Conservation (phyloP, 805 yeast genomes). For the Kodamaea jinghongensis region DNA sequence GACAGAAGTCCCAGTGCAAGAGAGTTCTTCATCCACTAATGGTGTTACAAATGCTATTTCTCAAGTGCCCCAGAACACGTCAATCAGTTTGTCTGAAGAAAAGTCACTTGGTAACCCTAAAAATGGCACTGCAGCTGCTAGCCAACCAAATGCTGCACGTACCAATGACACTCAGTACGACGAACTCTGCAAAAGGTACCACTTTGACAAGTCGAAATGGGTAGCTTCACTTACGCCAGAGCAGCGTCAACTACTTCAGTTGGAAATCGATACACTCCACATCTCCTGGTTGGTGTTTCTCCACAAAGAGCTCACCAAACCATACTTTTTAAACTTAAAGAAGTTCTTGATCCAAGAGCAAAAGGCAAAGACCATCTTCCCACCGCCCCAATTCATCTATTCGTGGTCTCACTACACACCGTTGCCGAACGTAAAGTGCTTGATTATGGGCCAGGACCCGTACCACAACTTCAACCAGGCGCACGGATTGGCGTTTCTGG, state of each 20-base stretch:
- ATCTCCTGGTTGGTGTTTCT: conserved; percentile 74
- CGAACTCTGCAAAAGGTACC: conserved; percentile 12
- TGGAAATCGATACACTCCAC: conserved; percentile 72
- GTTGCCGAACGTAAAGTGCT: conserved; percentile 64
- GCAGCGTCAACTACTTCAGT: conserved; percentile 47
- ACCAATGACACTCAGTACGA: conserved; percentile 1
- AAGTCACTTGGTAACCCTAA: too few species aligned
- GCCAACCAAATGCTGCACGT: too few species aligned
- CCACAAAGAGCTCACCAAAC: conserved; percentile 72
- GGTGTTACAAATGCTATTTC: too few species aligned
- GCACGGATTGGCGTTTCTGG: conserved; percentile 94
- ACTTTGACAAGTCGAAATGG: conserved; percentile 55
- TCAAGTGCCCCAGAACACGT: too few species aligned
- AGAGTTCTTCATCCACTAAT: not conserved
- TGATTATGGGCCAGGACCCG: conserved; percentile 94
- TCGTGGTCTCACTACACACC: conserved; percentile 93
- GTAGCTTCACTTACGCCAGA: conserved; percentile 45
- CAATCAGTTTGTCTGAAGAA: too few species aligned
- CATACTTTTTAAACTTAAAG: conserved; percentile 77
- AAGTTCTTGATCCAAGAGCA: conserved; percentile 53
- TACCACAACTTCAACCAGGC: conserved; percentile 93
- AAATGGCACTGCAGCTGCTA: too few species aligned
- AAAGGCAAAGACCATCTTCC: conserved; percentile 58
- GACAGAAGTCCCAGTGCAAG: too few species aligned
- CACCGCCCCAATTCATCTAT: conserved; percentile 73